Percentiles rank a stretch among this genome's conserved stretches.
Evolutionary conservation across 2,329 filamentous ascomycete species (phyloP).

Genomic region (Lomentospora prolificans): DNA sequence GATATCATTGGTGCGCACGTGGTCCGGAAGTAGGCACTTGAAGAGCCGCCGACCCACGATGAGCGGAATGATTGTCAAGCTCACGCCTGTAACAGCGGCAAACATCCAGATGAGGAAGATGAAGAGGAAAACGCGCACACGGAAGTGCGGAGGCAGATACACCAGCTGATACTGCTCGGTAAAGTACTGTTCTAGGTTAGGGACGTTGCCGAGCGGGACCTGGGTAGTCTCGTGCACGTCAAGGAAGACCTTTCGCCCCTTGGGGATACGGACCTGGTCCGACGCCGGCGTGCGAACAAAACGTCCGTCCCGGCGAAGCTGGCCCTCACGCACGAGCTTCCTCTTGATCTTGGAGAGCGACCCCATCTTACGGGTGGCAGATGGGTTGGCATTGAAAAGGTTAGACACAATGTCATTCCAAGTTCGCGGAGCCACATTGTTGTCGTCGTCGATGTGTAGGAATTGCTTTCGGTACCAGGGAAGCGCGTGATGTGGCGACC

Average conservation of each 20-base stretch:
- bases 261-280: slow-evolving; percentile 89
- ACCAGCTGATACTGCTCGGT: slow-evolving; percentile 59
- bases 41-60: slow-evolving; percentile 76
- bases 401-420: slow-evolving; percentile 44
- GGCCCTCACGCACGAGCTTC: slow-evolving; percentile 34
- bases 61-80: slow-evolving; percentile 76
- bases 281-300: slow-evolving; percentile 91
- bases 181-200: slow-evolving; percentile 35
- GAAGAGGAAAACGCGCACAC: slow-evolving; percentile 69
- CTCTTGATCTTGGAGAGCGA: slow-evolving; percentile 29
- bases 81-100: slow-evolving; percentile 76
- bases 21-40: slow-evolving; percentile 57
- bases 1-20: slow-evolving; percentile 79
- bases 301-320: slow-evolving; percentile 60
- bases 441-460: slow-evolving; percentile 32
- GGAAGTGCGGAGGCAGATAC: slow-evolving; percentile 79
- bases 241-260: slow-evolving; percentile 71
- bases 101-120: slow-evolving; percentile 90
- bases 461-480: slow-evolving; percentile 33
- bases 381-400: neutral
- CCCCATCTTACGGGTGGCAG: slow-evolving; percentile 21
- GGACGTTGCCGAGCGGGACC: neutral
- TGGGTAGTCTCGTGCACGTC: slow-evolving; percentile 44
- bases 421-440: slow-evolving; percentile 39
- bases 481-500: slow-evolving; percentile 20